Conservation (phyloP, 352 stramenopile genomes). For the Aphanomyces euteiches region DNA sequence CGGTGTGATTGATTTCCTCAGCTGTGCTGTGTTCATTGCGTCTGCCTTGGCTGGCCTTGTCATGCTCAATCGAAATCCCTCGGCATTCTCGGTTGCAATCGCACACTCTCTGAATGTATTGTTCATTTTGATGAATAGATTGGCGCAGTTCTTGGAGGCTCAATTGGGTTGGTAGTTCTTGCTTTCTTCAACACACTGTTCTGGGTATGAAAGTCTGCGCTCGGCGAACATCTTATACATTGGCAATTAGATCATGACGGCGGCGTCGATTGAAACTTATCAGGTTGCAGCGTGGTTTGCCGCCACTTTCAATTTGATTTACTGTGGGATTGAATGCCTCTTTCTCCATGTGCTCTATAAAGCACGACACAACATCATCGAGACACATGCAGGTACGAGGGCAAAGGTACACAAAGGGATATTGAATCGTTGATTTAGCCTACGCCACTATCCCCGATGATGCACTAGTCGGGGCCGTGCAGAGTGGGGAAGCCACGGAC, state of each 20-base stretch:
- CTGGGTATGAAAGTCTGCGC: not conserved
- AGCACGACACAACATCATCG: slow-evolving; percentile 4
- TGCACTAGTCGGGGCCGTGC: not conserved
- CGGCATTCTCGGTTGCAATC: slow-evolving; percentile 18
- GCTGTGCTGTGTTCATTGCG: slow-evolving; percentile 10
- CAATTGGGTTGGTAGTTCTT: slow-evolving; percentile 4
- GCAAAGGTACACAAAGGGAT: no score
- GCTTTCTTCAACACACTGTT: slow-evolving; percentile 22
- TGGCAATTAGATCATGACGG: not conserved
- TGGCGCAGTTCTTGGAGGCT: slow-evolving; percentile 24
- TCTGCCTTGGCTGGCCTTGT: slow-evolving; percentile 22
- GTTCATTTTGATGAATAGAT: slow-evolving; percentile 5
- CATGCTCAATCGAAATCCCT: slow-evolving; percentile 29
- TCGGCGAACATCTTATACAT: no score
- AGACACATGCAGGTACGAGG: slow-evolving; percentile 1
- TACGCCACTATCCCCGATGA: slow-evolving; percentile 6
- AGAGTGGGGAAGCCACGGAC: not conserved
- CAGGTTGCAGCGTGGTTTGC: not conserved
- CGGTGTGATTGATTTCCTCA: slow-evolving; percentile 18
- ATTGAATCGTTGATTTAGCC: not conserved
- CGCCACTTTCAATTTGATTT: slow-evolving; percentile 12
- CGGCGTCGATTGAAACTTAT: not conserved
- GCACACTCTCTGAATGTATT: not conserved
- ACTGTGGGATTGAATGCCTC: not conserved
- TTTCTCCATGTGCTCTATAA: not conserved